phyloP scores from a whole-genome alignment of 306 rosid genomes.

The Prunus persica region Prunus_persica_NCBIv2 NC_034009.1:43049501-43050000 shows the following conservation, averaged over 20 bases:
- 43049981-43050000: neutral
- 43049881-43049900: slow-evolving; percentile 11
- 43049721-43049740: slow-evolving; percentile 25
- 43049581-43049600: neutral
- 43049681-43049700: slow-evolving; percentile 19
- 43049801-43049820: slow-evolving; percentile 41
- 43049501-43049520: neutral
- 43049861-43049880: slow-evolving; percentile 29
- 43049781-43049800: slow-evolving; percentile 41
- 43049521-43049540: neutral
- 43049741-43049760: slow-evolving; percentile 40
- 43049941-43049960: neutral
- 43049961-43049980: neutral
- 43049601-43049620: neutral
- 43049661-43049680: neutral
- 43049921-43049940: neutral
- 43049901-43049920: neutral
- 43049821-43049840: slow-evolving; percentile 47
- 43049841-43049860: slow-evolving; percentile 36
- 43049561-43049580: neutral
- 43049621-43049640: slow-evolving; percentile 9
- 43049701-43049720: slow-evolving; percentile 27
- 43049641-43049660: slow-evolving; percentile 8
- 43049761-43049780: slow-evolving; percentile 51
- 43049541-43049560: neutral